Percentiles rank a stretch among this genome's conserved stretches.
These are phyloP conservation scores for Lithohypha guttulata DNA, from an alignment of 2,329 filamentous ascomycete genomes.

Conservation along the genomic window DNA sequence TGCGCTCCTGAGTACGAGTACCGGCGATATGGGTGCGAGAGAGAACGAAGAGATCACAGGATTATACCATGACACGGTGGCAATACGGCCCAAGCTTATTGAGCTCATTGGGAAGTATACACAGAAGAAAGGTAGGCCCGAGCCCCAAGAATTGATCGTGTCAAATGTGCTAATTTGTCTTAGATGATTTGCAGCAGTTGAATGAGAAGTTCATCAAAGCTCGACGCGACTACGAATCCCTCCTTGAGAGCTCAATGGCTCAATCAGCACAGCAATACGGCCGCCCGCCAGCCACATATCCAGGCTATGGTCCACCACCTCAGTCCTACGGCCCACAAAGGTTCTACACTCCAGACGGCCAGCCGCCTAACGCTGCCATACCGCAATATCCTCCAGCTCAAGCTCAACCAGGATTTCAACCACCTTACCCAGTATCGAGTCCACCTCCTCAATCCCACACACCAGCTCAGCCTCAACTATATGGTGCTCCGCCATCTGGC, in stretches of 20 bases:
- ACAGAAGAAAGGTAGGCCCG: constrained; percentile 76
- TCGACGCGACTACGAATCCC: constrained; percentile 84
- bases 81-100: constrained; percentile 91
- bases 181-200: constrained; percentile 94
- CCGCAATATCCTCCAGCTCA: constrained; percentile 15
- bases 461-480: constrained; percentile 22
- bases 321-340: constrained; percentile 41
- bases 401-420: constrained; percentile 23
- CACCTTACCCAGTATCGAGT: constrained; percentile 31
- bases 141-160: neutral
- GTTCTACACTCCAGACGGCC: constrained; percentile 49
- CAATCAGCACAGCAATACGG: constrained; percentile 60
- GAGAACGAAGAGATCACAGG: constrained; percentile 95
- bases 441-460: constrained; percentile 44
- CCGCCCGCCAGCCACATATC: constrained; percentile 25
- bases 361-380: constrained; percentile 23
- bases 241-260: constrained; percentile 94
- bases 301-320: constrained; percentile 29
- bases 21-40: constrained; percentile 66
- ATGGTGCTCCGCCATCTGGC: constrained; percentile 27
- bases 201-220: constrained; percentile 99
- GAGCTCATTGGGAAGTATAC: constrained; percentile 98
- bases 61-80: constrained; percentile 82
- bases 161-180: constrained; percentile 21
- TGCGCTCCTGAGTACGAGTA: constrained; percentile 80